Evolutionary conservation across 805 yeast species (phyloP).

Genomic region (Candida nonsorbophila): DNA sequence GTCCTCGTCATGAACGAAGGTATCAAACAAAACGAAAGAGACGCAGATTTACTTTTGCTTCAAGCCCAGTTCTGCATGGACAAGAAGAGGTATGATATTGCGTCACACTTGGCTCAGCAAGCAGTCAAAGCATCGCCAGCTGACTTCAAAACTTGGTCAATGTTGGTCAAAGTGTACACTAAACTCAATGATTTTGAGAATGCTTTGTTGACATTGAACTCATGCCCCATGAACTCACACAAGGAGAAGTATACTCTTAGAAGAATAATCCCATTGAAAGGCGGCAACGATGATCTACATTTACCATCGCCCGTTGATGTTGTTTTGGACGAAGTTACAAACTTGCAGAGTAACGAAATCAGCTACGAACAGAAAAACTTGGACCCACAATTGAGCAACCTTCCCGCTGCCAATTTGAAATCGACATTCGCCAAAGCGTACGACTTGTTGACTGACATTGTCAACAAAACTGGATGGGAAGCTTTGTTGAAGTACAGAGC

Average conservation of each 20-base stretch:
- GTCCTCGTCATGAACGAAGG: constrained; percentile 48
- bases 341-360: constrained; percentile 60
- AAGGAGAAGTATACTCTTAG: constrained; percentile 61
- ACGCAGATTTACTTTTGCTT: constrained; percentile 47
- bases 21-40: constrained; percentile 45
- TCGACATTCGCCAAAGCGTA: constrained; percentile 42
- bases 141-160: constrained; percentile 70
- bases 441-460: constrained; percentile 41
- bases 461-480: constrained; percentile 42
- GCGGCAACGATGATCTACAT: constrained; percentile 52
- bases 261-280: constrained; percentile 50
- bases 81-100: constrained; percentile 50
- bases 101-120: constrained; percentile 53
- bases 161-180: constrained; percentile 59
- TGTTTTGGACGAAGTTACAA: constrained; percentile 61
- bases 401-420: constrained; percentile 67
- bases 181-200: constrained; percentile 62
- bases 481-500: constrained; percentile 40
- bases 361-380: constrained; percentile 60
- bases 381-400: constrained; percentile 54
- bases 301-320: constrained; percentile 76
- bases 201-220: constrained; percentile 66
- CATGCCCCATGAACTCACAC: constrained; percentile 77
- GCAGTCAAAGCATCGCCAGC: constrained; percentile 73
- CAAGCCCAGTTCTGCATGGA: constrained; percentile 56